Conservation (phyloP, 2,329 filamentous ascomycete genomes). For the Microsporum audouinii region DNA sequence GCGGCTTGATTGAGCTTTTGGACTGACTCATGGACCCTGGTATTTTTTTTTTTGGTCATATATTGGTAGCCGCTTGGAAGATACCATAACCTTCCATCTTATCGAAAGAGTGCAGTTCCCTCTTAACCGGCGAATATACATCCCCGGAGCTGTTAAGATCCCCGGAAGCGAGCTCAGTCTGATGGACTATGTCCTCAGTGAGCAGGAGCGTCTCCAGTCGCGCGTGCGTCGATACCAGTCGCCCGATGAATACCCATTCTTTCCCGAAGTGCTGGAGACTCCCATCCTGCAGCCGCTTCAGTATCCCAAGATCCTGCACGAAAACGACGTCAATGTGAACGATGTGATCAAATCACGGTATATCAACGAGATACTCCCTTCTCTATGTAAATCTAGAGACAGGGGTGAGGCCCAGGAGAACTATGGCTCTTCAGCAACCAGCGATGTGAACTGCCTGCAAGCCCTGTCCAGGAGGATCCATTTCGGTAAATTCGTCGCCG, state of each 20-base stretch:
- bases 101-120: constrained; percentile 98
- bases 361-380: constrained; percentile 68
- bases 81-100: constrained; percentile 93
- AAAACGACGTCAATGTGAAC: constrained; percentile 86
- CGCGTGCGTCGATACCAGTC: constrained; percentile 89
- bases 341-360: constrained; percentile 76
- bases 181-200: constrained; percentile 83
- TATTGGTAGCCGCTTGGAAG: constrained; percentile 67
- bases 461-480: constrained; percentile 83
- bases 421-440: constrained; percentile 84
- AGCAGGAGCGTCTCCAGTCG: constrained; percentile 85
- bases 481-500: constrained; percentile 97
- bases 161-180: constrained; percentile 65
- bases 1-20: background rate
- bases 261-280: constrained; percentile 63
- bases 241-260: constrained; percentile 96
- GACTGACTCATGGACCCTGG: background rate
- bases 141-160: constrained; percentile 65
- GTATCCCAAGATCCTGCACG: constrained; percentile 79
- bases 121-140: constrained; percentile 78
- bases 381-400: constrained; percentile 68
- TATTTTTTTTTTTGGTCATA: background rate
- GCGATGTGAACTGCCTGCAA: constrained; percentile 82
- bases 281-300: constrained; percentile 78
- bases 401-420: constrained; percentile 82